Conservation (phyloP, 208 protist species). For the Crithidia mellificae region DNA sequence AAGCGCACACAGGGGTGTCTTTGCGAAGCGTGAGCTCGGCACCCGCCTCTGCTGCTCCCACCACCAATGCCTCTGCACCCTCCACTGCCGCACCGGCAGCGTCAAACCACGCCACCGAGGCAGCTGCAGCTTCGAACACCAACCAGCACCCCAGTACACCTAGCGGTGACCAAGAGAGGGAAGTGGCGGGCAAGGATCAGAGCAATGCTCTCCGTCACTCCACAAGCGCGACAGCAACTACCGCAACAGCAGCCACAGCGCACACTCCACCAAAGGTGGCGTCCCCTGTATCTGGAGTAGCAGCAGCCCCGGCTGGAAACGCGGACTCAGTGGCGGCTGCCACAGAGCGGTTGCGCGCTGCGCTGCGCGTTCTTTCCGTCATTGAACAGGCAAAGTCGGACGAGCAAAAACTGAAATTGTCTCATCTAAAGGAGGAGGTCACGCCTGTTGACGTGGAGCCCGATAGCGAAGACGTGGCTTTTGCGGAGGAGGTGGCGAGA, state of each 20-base stretch:
- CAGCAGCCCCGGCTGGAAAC: not conserved
- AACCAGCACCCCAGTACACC: no score
- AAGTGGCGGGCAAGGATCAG: no score
- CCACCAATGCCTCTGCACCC: no score
- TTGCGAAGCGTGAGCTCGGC: not conserved
- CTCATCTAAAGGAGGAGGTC: not conserved
- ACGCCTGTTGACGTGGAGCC: slow-evolving; percentile 3
- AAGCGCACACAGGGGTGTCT: not conserved
- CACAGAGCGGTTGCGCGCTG: slow-evolving; percentile 26
- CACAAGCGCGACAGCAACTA: no score
- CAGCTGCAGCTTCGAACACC: no score
- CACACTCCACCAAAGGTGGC: no score
- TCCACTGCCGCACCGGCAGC: no score
- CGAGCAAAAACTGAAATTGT: not conserved
- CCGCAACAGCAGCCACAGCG: no score
- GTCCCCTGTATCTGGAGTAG: not conserved
- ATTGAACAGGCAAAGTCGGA: slow-evolving; percentile 35
- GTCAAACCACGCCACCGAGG: no score
- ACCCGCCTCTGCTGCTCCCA: not conserved
- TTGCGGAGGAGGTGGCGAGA: not conserved
- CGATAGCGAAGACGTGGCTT: not conserved
- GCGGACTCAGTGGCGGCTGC: slow-evolving; percentile 17
- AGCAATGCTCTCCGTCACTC: no score
- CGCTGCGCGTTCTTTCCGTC: slow-evolving; percentile 32
- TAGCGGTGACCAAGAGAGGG: no score